Evolutionary conservation across 257 asterid genomes (phyloP).

Genomic region (Solanum clarkiae): DNA sequence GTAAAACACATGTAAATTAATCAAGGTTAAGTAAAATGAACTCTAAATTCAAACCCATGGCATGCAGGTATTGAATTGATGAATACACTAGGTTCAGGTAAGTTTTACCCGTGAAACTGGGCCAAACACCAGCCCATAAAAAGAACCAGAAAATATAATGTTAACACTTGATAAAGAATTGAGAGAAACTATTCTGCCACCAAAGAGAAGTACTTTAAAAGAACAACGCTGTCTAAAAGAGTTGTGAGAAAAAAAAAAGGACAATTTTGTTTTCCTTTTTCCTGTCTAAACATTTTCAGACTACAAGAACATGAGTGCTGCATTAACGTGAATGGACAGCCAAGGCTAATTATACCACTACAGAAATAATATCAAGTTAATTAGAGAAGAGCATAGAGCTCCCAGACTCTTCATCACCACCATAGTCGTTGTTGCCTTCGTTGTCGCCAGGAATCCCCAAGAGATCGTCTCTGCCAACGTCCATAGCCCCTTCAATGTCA

Average conservation of each 20-base stretch:
- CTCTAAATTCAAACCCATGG: too few species aligned
- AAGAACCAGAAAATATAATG: neutral
- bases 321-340: neutral
- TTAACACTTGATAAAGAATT: neutral
- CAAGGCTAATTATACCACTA: neutral
- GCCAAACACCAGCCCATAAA: neutral
- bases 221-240: neutral
- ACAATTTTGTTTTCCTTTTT: neutral
- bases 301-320: neutral
- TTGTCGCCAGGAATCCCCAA: neutral
- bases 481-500: neutral
- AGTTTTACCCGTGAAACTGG: neutral
- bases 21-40: too few species aligned
- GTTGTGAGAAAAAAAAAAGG: neutral
- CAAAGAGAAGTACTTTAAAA: neutral
- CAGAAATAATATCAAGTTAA: neutral
- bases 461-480: neutral
- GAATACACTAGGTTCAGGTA: too few species aligned
- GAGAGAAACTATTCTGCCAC: neutral
- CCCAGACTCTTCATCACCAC: neutral
- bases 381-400: neutral
- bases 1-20: too few species aligned
- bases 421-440: neutral
- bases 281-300: neutral
- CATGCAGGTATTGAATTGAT: too few species aligned